phyloP scores from a whole-genome alignment of 495 filamentous ascomycete species.

The Xylaria curta region DNA sequence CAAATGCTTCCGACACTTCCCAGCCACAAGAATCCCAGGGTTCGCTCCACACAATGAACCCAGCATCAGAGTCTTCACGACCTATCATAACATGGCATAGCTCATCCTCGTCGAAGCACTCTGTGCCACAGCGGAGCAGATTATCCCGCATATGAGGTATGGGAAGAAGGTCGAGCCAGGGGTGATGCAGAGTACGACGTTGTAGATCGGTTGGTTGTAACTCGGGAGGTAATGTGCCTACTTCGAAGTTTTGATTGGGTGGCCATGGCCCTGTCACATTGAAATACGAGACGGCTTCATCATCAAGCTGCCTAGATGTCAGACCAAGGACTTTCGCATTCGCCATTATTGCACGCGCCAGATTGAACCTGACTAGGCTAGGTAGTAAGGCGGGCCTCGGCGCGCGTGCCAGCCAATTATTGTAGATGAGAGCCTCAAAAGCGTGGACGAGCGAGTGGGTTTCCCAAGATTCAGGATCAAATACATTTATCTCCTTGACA shows the following conservation, averaged over 20 bases:
- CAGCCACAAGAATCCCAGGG: conserved; percentile 35
- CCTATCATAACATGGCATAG: conserved; percentile 5
- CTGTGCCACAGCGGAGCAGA: conserved; percentile 24
- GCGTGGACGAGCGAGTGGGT: conserved; percentile 8
- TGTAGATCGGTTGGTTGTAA: conserved; percentile 32
- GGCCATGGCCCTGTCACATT: neutral
- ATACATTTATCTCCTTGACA: neutral
- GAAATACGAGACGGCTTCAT: conserved; percentile 9
- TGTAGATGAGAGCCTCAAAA: conserved; percentile 26
- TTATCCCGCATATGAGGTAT: conserved; percentile 36
- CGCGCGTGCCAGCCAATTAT: conserved; percentile 10
- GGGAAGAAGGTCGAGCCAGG: conserved; percentile 35
- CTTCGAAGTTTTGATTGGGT: neutral
- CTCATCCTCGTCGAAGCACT: conserved; percentile 21
- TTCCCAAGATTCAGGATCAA: conserved; percentile 7
- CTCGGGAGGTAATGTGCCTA: neutral
- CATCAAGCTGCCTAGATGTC: conserved; percentile 1
- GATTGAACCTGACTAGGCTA: conserved; percentile 31
- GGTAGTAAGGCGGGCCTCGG: conserved; percentile 24
- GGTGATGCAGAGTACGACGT: conserved; percentile 30
- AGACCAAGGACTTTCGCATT: conserved; percentile 20
- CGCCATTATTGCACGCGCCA: conserved; percentile 27
- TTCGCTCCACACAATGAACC: conserved; percentile 34
- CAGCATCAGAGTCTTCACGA: neutral
- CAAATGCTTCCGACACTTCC: conserved; percentile 35